A percentile compares a stretch with the other conserved stretches of the same genome.
Conservation (phyloP, 495 filamentous ascomycete genomes). For the Usnea hakonensis region DNA sequence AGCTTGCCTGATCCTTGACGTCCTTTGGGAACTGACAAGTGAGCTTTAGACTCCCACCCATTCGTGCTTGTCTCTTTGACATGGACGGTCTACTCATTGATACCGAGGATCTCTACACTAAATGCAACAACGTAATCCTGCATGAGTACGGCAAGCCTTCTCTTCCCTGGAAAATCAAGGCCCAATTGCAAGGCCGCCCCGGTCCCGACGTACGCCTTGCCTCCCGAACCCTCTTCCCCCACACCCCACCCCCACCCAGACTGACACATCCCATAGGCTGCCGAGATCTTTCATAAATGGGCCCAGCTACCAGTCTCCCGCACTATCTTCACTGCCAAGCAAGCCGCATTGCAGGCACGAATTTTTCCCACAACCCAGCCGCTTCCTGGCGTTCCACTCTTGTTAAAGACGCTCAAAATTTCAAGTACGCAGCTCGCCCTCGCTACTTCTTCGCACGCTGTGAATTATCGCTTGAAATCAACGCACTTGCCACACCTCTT, state of each 20-base stretch:
- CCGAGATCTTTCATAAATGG: constrained; percentile 67
- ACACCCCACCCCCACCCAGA: constrained; percentile 21
- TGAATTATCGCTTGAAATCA: constrained; percentile 76
- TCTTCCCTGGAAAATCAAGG: constrained; percentile 91
- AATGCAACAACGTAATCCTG: constrained; percentile 74
- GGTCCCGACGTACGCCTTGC: constrained; percentile 51
- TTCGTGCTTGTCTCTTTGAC: constrained; percentile 94
- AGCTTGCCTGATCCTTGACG: constrained; percentile 7
- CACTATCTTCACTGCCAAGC: constrained; percentile 54
- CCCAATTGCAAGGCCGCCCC: constrained; percentile 88
- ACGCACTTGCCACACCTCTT: constrained; percentile 67
- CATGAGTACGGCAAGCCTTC: constrained; percentile 58
- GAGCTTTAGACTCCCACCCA: constrained; percentile 55
- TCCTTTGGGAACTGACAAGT: neutral
- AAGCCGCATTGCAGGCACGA: constrained; percentile 52
- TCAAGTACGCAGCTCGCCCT: constrained; percentile 70
- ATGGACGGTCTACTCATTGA: constrained; percentile 96
- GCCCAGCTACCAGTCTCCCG: constrained; percentile 71
- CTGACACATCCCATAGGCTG: constrained; percentile 31
- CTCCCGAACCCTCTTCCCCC: constrained; percentile 27
- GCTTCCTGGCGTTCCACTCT: constrained; percentile 66
- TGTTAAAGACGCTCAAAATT: constrained; percentile 50
- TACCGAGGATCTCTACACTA: constrained; percentile 86
- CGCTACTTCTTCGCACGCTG: constrained; percentile 65
- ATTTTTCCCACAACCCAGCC: constrained; percentile 67